Percentiles rank a stretch among this genome's conserved stretches.
phyloP scores from a whole-genome alignment of 129 eudicot genomes.

The Arctium lappa region DNA sequence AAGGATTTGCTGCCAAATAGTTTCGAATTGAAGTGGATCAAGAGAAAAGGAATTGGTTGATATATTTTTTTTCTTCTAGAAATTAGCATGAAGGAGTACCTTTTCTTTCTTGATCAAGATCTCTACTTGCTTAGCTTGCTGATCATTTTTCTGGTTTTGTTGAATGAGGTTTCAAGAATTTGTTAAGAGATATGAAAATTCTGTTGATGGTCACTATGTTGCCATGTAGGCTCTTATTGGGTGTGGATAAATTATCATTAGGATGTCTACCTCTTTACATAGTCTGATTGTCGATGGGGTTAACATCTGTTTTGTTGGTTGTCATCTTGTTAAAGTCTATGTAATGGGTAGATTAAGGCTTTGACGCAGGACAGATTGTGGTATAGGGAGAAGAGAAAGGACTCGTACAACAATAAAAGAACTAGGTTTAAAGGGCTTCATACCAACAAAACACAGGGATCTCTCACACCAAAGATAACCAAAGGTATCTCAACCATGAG shows the following conservation, averaged over 20 bases:
- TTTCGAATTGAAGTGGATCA: slow-evolving; percentile 1
- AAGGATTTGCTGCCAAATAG: neutral
- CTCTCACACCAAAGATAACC: neutral
- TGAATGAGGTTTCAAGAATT: slow-evolving; percentile 10
- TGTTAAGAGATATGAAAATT: neutral
- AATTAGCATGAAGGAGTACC: neutral
- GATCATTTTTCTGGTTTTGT: slow-evolving; percentile 16
- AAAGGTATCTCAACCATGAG: neutral
- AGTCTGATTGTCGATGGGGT: neutral
- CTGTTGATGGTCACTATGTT: neutral
- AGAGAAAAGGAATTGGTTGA: slow-evolving; percentile 2
- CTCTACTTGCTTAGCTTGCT: slow-evolving; percentile 9
- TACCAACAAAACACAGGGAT: neutral
- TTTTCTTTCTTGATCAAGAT: neutral
- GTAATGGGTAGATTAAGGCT: neutral
- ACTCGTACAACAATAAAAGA: neutral
- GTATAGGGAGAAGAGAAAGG: neutral
- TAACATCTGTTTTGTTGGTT: neutral
- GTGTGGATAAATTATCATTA: neutral
- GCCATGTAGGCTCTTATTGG: neutral
- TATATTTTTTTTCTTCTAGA: neutral
- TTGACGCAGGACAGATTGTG: neutral
- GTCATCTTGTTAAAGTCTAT: neutral
- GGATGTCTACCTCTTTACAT: neutral
- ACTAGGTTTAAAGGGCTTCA: neutral